Evolutionary conservation across 192 early-diverging fungal genomes (phyloP).

Genomic region (Podochytrium sp.): DNA sequence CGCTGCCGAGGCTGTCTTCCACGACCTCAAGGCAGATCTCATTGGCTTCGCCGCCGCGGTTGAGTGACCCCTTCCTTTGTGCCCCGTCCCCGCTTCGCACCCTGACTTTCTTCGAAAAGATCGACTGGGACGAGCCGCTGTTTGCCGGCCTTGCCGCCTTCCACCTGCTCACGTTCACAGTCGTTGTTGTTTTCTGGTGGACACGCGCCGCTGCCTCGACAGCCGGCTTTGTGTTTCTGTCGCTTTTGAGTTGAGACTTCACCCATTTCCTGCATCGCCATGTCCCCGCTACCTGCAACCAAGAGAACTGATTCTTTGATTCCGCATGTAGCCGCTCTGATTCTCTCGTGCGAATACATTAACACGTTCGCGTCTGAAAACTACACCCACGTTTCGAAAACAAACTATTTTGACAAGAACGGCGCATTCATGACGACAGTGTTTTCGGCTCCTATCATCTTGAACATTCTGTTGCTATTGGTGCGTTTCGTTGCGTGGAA

Average conservation of each 20-base stretch:
- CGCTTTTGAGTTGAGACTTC: background rate
- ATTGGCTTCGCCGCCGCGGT: constrained; percentile 18
- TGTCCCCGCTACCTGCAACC: no score
- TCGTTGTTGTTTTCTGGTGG: constrained; percentile 26
- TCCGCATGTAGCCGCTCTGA: constrained; percentile 15
- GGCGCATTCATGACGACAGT: constrained; percentile 40
- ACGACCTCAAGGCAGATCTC: constrained; percentile 17
- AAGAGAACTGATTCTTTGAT: no score
- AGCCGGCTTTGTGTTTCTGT: background rate
- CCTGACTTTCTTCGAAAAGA: background rate
- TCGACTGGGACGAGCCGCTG: constrained; percentile 46
- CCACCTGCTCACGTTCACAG: constrained; percentile 27
- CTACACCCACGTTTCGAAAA: constrained; percentile 13
- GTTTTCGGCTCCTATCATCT: constrained; percentile 38
- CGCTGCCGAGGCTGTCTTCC: background rate
- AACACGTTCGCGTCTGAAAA: constrained; percentile 32
- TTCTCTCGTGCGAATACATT: constrained; percentile 24
- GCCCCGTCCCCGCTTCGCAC: background rate
- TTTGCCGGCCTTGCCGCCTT: constrained; percentile 22
- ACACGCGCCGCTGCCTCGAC: background rate
- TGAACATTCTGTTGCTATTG: constrained; percentile 32
- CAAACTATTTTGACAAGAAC: constrained; percentile 46
- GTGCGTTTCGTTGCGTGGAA: constrained; percentile 18
- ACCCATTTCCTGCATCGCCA: no score
- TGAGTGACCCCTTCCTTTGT: background rate